A percentile compares a stretch with the other conserved stretches of the same genome.
phyloP scores from a whole-genome alignment of 257 asterid species.

The Haberlea rhodopensis region DNA sequence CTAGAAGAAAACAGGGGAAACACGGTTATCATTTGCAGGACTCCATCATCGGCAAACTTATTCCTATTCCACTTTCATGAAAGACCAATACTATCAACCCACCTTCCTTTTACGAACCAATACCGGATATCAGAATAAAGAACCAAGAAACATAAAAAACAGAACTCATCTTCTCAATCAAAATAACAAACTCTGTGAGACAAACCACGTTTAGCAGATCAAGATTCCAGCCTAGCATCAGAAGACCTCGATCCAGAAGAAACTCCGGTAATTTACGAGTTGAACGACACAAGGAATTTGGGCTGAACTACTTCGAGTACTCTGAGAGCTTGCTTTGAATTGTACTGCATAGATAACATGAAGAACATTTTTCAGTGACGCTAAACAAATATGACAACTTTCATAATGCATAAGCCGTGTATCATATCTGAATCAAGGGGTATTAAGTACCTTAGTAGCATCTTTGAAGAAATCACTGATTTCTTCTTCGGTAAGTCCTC shows the following conservation, averaged over 20 bases:
- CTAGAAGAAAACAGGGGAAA: conserved; percentile 28
- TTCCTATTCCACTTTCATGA: conserved; percentile 40
- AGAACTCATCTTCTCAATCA: conserved; percentile 27
- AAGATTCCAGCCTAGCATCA: conserved; percentile 56
- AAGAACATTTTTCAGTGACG: neutral
- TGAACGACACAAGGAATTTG: conserved; percentile 39
- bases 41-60: conserved; percentile 35
- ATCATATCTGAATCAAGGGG: neutral
- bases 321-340: conserved; percentile 58
- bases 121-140: conserved; percentile 11
- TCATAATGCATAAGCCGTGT: too few relatives aligned
- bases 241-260: conserved; percentile 57
- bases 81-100: conserved; percentile 28
- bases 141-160: conserved; percentile 19
- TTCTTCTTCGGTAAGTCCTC: conserved; percentile 93
- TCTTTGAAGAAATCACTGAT: conserved; percentile 63
- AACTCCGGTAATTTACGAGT: conserved; percentile 41
- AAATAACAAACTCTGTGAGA: conserved; percentile 19
- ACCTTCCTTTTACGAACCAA: conserved; percentile 22
- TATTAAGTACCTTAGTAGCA: conserved; percentile 47
- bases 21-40: conserved; percentile 30
- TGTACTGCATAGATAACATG: conserved; percentile 51
- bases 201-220: conserved; percentile 30
- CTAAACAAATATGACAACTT: neutral
- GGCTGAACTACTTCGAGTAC: conserved; percentile 48